Base-by-base conservation (phyloP, 257 asterid genomes). In the Solanum microdontum region DNA sequence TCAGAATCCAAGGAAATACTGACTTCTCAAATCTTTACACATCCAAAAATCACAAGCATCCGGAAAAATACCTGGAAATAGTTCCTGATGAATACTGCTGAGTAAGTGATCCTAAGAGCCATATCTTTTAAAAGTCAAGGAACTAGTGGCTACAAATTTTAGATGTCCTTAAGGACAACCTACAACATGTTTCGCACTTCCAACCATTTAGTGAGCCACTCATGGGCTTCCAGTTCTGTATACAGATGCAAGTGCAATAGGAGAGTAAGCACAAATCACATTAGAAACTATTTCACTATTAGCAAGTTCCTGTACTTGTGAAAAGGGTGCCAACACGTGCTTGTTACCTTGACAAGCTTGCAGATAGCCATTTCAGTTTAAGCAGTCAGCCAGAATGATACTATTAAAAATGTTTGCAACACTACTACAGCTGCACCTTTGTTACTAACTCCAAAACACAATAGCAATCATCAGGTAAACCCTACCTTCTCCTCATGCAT, bases 81-180 rank as follows among this genome's bases (percentile, higher is more conserved):
- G 70, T 91, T 91, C 87, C 91, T 91, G 93, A 97, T 96, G 94
- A 95, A 97, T 73, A 91, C 82, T 62, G 94, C 96, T 10, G 99
- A 97, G 89, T 95, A 97, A 58, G 91, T 55, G 73, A 97, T 95
- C 92, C 99, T 94, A 88, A 94, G 90, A 90, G 93, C 88, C 99
- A 96, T 97, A 94, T 96, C 99, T 97, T 88, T 58, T 66, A 45
- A 36, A 85, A 73, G 98, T 93, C 90, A 93, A 96, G 96, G 94
- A 91, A 89, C 69, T 28, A 82, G 43, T 6, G 11, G 1, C 69
- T 28, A 48, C 69, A 82, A 30, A 76, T 12, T 39, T n/a, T 76
- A 37, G 58, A 37, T 76, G 60, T 39, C 58, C 34, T 37, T 37
- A 75, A 76, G 60, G n/a, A 76, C 33, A 76, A 12, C 4, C 30